Base-by-base conservation (phyloP, 2,329 filamentous ascomycete genomes). In the Colletotrichum viniferum region DNA sequence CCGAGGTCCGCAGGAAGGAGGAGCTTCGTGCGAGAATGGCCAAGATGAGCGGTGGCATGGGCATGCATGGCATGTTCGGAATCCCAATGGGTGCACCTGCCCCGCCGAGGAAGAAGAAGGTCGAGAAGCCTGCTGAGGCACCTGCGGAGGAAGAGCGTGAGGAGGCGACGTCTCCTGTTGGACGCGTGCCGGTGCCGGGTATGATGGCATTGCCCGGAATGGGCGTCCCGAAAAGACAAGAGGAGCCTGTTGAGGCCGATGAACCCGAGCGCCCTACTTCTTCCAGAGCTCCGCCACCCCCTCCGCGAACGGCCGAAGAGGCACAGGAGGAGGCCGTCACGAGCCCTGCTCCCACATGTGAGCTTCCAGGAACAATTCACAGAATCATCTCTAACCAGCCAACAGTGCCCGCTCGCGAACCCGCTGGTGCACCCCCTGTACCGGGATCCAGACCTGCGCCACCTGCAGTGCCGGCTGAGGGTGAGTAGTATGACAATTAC, bases 11-110 rank as follows among this genome's bases (percentile, higher is more conserved):
- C 78, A 93, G 96, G 68, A 94, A 94, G 82, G 93, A 98, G 85
- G 96, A 98, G 82, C 88, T 99, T 36, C 92, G 97, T 76, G 96
- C 97, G 77, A 92, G 97, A 79, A 99, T 99, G 95, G 97, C 97
- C 61, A 98, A 98, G 86, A 97, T 99, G 94, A 98, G 96, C 79
- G 96, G 96, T 71, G 96, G 96, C 26, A 98, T 98, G 95, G 95
- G 95, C 62, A 98, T 98, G 94, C 92, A 95, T 82, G 95, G 95
- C 80, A 97, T 98, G 92, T 97, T 98, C 83, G 95, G 95, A 21
- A 91, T 95, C 82, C 90, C 92, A 18, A 90, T 94, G 85, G 82
- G 84, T 28, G 84, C 85, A n/a, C 81, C 86, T 34, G 79, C 86
- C 10, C 83, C 86, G 12, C 85, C 87, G 55, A 92, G 88, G 81